Conservation (phyloP, 2,329 filamentous ascomycete species). For the Venturia oleaginea region DNA sequence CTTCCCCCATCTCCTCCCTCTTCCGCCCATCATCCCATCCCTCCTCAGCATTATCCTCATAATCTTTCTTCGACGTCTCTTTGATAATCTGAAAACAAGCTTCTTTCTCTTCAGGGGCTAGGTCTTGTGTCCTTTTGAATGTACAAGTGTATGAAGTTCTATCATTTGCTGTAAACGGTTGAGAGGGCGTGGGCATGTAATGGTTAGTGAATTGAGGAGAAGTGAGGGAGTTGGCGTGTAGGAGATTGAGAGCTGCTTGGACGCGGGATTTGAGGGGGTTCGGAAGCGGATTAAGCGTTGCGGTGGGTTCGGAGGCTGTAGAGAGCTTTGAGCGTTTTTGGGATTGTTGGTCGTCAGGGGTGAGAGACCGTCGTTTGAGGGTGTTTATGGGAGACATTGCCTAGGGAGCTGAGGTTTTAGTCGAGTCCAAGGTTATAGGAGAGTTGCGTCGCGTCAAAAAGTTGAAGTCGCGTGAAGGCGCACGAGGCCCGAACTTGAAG, state of each 20-base stretch:
- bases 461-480: background rate
- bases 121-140: background rate
- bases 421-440: background rate
- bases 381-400: background rate
- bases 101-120: background rate
- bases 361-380: background rate
- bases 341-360: background rate
- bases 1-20: conserved; percentile 10
- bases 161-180: conserved; percentile 1
- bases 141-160: conserved; percentile 1
- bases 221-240: background rate
- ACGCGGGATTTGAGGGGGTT: background rate
- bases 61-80: conserved; percentile 8
- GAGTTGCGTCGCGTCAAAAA: background rate
- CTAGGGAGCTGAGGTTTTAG: background rate
- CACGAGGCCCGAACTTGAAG: background rate
- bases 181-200: background rate
- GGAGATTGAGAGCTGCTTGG: background rate
- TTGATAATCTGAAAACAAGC: conserved; percentile 10
- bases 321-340: background rate
- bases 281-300: background rate
- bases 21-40: conserved; percentile 12
- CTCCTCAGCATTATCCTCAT: background rate
- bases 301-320: background rate
- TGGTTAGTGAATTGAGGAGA: background rate